These are phyloP conservation scores for Venustampulla echinocandica DNA, from an alignment of 495 filamentous ascomycete genomes.

Conservation along the genomic window DNA sequence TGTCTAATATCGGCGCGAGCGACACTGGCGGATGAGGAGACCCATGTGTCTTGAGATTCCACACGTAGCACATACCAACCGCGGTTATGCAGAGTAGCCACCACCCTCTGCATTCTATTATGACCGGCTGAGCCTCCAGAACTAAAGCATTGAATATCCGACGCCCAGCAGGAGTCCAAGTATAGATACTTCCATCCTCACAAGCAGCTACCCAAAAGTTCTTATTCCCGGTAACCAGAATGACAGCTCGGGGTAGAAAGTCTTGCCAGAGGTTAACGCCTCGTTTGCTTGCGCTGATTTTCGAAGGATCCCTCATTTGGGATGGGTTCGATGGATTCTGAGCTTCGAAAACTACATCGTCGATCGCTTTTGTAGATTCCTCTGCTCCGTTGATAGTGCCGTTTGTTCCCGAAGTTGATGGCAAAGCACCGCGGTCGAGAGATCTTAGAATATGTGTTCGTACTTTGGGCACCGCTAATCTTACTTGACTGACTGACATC, in stretches of 20 bases:
- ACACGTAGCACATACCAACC: conserved; percentile 83
- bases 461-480: conserved; percentile 82
- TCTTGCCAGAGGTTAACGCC: conserved; percentile 90
- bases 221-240: conserved; percentile 81
- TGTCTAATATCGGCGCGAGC: conserved; percentile 80
- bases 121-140: conserved; percentile 86
- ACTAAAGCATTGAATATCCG: conserved; percentile 74
- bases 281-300: conserved; percentile 70
- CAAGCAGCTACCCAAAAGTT: conserved; percentile 87
- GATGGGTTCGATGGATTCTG: conserved; percentile 45
- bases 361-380: conserved; percentile 52
- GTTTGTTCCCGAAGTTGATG: conserved; percentile 34
- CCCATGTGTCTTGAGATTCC: conserved; percentile 79
- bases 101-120: conserved; percentile 80
- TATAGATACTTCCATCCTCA: conserved; percentile 87
- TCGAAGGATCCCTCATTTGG: conserved; percentile 62
- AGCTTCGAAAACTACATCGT: conserved; percentile 63
- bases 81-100: conserved; percentile 86
- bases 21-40: conserved; percentile 86
- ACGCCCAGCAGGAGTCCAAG: conserved; percentile 92
- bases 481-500: conserved; percentile 72
- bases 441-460: conserved; percentile 65
- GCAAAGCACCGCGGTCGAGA: conserved; percentile 32
- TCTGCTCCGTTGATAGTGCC: conserved; percentile 36
- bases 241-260: conserved; percentile 71